phyloP scores from a whole-genome alignment of 208 protist species.

The Leishmania guyanensis region DNA sequence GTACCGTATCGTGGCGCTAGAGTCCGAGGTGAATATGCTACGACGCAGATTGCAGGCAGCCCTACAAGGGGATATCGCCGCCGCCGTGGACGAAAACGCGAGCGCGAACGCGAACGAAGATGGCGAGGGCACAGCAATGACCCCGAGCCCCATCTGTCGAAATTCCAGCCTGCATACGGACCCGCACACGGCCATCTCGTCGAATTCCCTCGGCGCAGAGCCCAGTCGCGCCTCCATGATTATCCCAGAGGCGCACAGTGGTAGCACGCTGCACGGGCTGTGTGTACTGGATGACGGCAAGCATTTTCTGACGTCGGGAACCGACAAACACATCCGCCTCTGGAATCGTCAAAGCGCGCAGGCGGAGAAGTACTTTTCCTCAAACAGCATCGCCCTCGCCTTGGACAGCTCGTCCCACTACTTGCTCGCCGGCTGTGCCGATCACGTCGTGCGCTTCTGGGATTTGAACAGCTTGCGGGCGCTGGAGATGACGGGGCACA shows the following conservation, averaged over 20 bases:
- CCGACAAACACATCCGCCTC: conserved; percentile 55
- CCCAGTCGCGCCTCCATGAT: conserved; percentile 30
- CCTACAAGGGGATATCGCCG: neutral
- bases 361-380: conserved; percentile 37
- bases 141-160: neutral
- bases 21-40: conserved; percentile 37
- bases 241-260: conserved; percentile 45
- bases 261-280: conserved; percentile 41
- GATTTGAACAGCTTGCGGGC: conserved; percentile 53
- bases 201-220: neutral
- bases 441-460: conserved; percentile 72
- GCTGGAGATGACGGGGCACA: conserved; percentile 67
- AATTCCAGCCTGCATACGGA: conserved; percentile 3
- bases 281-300: conserved; percentile 44
- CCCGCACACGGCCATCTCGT: conserved; percentile 9
- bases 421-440: conserved; percentile 64
- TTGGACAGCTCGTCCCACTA: conserved; percentile 57
- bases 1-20: conserved; percentile 37
- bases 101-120: neutral
- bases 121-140: neutral
- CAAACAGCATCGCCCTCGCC: conserved; percentile 49
- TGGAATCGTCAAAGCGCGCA: conserved; percentile 43
- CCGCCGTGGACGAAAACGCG: neutral
- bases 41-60: conserved; percentile 16
- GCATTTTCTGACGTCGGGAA: conserved; percentile 49